Evolutionary conservation across 106 monocot genomes (phyloP).

Genomic region (Apostasia shenzhenica): DNA sequence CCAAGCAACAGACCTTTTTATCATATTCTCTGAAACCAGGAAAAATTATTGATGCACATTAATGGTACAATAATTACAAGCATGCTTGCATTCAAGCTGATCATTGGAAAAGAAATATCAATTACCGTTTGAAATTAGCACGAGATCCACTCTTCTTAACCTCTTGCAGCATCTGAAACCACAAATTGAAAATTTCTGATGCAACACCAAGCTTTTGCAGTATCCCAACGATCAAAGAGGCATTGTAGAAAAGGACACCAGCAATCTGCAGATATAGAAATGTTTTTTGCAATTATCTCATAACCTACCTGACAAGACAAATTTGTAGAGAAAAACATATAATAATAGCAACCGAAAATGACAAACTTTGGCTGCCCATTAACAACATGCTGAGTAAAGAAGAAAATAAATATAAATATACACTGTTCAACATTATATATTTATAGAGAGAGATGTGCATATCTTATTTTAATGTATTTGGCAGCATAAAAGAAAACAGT

Average conservation of each 20-base stretch:
- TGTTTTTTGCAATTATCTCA: too few relatives aligned
- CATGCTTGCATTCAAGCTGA: background rate
- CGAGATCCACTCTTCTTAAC: slow-evolving; percentile 76
- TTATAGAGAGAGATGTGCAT: too few relatives aligned
- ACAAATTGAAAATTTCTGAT: slow-evolving; percentile 70
- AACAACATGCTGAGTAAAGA: too few relatives aligned
- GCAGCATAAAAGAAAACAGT: too few relatives aligned
- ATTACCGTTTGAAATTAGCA: slow-evolving; percentile 79
- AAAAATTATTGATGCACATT: background rate
- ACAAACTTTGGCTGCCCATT: too few relatives aligned
- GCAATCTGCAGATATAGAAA: slow-evolving; percentile 50
- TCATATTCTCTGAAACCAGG: slow-evolving; percentile 77
- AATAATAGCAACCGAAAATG: too few relatives aligned
- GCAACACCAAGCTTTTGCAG: slow-evolving; percentile 86
- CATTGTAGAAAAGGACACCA: slow-evolving; percentile 86
- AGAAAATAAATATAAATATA: too few relatives aligned
- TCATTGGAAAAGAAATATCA: background rate
- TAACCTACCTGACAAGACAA: too few relatives aligned
- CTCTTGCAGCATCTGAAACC: slow-evolving; percentile 94
- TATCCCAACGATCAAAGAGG: slow-evolving; percentile 57
- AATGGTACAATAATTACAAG: background rate
- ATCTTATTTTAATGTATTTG: too few relatives aligned
- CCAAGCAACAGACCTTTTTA: slow-evolving; percentile 95
- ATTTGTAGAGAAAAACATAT: too few relatives aligned
- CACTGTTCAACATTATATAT: too few relatives aligned